Base-by-base conservation (phyloP, 331 rosid genomes). In the Malus hybrid region DNA sequence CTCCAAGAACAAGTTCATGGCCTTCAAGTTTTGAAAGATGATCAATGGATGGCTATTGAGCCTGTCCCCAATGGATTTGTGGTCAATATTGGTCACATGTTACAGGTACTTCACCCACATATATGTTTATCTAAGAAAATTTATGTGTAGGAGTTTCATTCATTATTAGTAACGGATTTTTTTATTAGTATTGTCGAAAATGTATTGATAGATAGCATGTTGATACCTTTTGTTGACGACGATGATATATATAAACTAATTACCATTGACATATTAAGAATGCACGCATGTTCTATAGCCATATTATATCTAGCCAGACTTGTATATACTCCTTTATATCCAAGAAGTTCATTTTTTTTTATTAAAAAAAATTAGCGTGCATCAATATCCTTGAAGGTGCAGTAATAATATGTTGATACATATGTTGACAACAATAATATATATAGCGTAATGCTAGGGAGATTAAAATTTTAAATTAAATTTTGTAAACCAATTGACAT, bases 11-110 rank as follows among this genome's bases (percentile, higher is more conserved):
- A 83, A 4, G 68, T 81, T 64, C 36, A 67, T 53, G 90, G 93
- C 0, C 90, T 90, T 75, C 96, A 88, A 74, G 84, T 87, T 4
- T 68, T 87, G 24, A 85, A 88, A 46, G 86, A 84, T 82, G 84
- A 75, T 14, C 33, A 76, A 8, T 88, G 93, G 96, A 76, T 91
- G 5, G 82, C 76, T 19, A 81, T 91, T 71, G 70, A 85, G 60
- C 87, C 90, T 48, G 63, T 81, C 71, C 84, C 83, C 22, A 39
- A 78, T 50, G 89, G 89, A 42, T 75, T 85, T 46, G 84, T 87
- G 7, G 81, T 90, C 9, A 87, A 87, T 34, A 50, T 84, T 5
- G 89, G 89, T 57, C 50, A 73, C 62, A 78, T 76, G 26, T 79
- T 90, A 63, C 87, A 77, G 86, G 90, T 88, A 6, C 20, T 62